Conservation (phyloP, 805 yeast genomes). For the Saccharomycopsis sp. region DNA sequence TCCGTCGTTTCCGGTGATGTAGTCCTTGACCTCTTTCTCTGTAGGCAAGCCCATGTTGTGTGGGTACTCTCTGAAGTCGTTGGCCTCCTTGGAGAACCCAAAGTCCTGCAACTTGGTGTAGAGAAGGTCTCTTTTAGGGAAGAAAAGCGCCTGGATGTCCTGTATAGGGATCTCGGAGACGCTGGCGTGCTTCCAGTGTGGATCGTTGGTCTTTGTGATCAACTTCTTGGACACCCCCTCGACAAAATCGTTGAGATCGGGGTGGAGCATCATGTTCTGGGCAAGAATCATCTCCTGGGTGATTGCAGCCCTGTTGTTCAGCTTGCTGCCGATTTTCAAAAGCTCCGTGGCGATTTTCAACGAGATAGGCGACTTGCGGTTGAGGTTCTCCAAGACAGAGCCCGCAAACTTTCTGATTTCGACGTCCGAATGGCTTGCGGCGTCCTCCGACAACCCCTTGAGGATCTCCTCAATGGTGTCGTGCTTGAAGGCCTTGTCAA, state of each 20-base stretch:
- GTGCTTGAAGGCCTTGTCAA: conserved; percentile 60
- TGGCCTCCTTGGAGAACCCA: conserved; percentile 1
- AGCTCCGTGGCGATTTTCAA: conserved; percentile 65
- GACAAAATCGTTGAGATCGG: conserved; percentile 52
- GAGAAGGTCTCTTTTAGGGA: conserved; percentile 3
- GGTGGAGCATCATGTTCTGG: conserved; percentile 57
- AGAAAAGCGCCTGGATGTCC: conserved; percentile 30
- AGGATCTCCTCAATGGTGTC: conserved; percentile 43
- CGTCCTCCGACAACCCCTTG: conserved; percentile 41
- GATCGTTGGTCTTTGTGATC: conserved; percentile 50
- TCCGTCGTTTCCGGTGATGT: conserved; percentile 64
- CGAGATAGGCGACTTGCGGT: conserved; percentile 70
- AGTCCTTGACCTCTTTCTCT: conserved; percentile 55
- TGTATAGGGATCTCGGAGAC: conserved; percentile 27
- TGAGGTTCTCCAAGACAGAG: conserved; percentile 47
- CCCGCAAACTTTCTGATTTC: conserved; percentile 47
- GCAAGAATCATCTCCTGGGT: conserved; percentile 72
- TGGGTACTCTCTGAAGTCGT: conserved; percentile 37
- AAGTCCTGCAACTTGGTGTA: conserved; percentile 16
- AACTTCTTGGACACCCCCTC: conserved; percentile 60
- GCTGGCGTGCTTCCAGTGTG: conserved; percentile 44
- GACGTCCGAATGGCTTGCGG: conserved; percentile 36
- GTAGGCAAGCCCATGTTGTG: conserved; percentile 75
- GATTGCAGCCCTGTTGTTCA: conserved; percentile 59
- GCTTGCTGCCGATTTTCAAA: conserved; percentile 51